phyloP scores from a whole-genome alignment of 2,329 filamentous ascomycete genomes.

The Chaetomium sp. region DNA sequence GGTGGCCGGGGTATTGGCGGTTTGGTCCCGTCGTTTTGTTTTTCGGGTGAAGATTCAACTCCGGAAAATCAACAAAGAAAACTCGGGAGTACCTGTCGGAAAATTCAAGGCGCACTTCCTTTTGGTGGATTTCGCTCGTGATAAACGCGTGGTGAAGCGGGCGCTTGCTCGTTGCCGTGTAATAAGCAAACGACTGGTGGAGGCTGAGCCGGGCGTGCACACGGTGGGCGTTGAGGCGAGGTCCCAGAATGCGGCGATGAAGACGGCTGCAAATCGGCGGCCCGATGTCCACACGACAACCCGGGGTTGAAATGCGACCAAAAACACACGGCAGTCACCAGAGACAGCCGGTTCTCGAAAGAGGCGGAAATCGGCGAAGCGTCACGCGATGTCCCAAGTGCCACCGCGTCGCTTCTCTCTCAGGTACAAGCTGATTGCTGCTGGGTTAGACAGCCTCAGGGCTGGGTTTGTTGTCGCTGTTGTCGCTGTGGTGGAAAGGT shows the following conservation, averaged over 20 bases:
- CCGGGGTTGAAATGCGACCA: slow-evolving; percentile 6
- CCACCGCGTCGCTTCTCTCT: slow-evolving; percentile 1
- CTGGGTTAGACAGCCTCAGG: background rate
- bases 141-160: background rate
- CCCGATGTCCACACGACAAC: slow-evolving; percentile 7
- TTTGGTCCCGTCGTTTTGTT: background rate
- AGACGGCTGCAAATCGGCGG: slow-evolving; percentile 7
- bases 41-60: background rate
- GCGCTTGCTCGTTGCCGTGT: background rate
- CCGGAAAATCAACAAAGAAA: background rate
- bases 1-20: background rate
- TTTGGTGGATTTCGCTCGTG: background rate
- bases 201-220: slow-evolving; percentile 6
- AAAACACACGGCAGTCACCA: slow-evolving; percentile 5
- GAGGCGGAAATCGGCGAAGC: slow-evolving; percentile 3
- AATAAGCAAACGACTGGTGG: slow-evolving; percentile 5
- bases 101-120: no score
- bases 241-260: background rate
- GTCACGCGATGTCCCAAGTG: background rate
- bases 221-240: slow-evolving; percentile 3
- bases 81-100: no score
- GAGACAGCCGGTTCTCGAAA: background rate
- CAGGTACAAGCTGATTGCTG: background rate
- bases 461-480: background rate
- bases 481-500: background rate